Evolutionary conservation across 2,329 filamentous ascomycete genomes (phyloP).

Genomic region (Xylariaceae sp.): DNA sequence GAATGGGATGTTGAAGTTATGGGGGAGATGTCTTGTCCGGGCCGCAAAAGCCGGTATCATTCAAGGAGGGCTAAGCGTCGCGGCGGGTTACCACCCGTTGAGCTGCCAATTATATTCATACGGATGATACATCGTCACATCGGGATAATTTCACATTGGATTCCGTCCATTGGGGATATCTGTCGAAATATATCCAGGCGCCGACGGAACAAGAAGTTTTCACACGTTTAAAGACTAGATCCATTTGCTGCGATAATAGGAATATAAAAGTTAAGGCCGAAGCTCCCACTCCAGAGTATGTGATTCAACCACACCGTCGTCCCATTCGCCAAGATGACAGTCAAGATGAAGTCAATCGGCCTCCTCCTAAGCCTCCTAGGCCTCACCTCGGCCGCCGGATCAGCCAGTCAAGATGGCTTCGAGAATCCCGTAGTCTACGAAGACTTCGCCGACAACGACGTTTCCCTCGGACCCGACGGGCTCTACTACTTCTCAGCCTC

Average conservation of each 20-base stretch:
- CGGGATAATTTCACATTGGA: neutral
- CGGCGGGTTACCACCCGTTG: neutral
- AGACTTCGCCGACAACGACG: slow-evolving; percentile 9
- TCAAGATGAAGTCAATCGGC: neutral
- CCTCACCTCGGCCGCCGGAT: neutral
- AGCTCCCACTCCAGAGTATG: neutral
- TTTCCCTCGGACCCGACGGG: slow-evolving; percentile 3
- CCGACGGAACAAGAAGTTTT: neutral
- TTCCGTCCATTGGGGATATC: neutral
- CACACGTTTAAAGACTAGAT: neutral
- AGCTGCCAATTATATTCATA: neutral
- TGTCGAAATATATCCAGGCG: neutral
- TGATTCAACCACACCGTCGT: neutral
- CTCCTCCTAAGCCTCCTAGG: neutral
- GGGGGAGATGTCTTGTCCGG: no score
- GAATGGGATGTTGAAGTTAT: no score
- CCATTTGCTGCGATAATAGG: neutral
- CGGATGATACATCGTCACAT: neutral
- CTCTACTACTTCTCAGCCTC: slow-evolving; percentile 8
- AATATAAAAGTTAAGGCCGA: neutral
- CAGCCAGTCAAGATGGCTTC: neutral
- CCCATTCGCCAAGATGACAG: neutral
- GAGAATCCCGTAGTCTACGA: slow-evolving; percentile 6
- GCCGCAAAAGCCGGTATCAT: no score
- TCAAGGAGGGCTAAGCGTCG: neutral